Evolutionary conservation across 768 basidiomycete species (phyloP), one percentile per base, ranked within the genome.

Genomic region (Omphalotus guepiniiformis): DNA sequence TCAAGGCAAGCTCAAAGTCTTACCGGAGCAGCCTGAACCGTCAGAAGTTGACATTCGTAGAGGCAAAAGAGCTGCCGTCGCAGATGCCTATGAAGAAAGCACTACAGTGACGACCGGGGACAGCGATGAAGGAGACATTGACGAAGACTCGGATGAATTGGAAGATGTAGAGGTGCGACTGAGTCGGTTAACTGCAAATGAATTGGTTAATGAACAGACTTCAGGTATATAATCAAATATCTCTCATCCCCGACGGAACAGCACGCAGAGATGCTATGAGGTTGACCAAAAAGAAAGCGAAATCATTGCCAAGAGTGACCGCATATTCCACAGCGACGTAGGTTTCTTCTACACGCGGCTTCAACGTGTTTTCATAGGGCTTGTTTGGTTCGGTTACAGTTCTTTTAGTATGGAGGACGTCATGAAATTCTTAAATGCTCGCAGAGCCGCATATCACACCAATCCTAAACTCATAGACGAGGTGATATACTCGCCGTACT

Each of bases 261-360:
- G 94, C 94, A 6, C 82, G 92, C 35, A 76, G 91, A 50, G 94
- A 97, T 69, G 94, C 94, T 2, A 67, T 93, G 52, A 83, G 75
- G 49, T 65, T 97, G 54, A 97, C 93, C 2, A 95, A 96, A 70
- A 93, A 89, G 70, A 95, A 94, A 63, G 92, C 93, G 2, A 94
- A 93, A 62, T 83, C 82, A 11, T 64, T 96, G 11, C 93, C 93
- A 26, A 71, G 94, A 56, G 94, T 94, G n/a, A 96, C 94, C 2
- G 94, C 93, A 4, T 96, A 95, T 65, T 92, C 93, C 36, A 96
- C 93, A 13, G 90, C 93, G 26, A 84, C 78, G 93, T 93, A 64
- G 55, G 73, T 16, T 48, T 30, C 42, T 22, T 21, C 30, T 16
- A 11, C 29, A 38, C 23, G 38, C n/a, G n/a, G n/a, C n/a, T n/a